Conservation (phyloP, 2,329 filamentous ascomycete genomes). For the Nemania sp. region DNA sequence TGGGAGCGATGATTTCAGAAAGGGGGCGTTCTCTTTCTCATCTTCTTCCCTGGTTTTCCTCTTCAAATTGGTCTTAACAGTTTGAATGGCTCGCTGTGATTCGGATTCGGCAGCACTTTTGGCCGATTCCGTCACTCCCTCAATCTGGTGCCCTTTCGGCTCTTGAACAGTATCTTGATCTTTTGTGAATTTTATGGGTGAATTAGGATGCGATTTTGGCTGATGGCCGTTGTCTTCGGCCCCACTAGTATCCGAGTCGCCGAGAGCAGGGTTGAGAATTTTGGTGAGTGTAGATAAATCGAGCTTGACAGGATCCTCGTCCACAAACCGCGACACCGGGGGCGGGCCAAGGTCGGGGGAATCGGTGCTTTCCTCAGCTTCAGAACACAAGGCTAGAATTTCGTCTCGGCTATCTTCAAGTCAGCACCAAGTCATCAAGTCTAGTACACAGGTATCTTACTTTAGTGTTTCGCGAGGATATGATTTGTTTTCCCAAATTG, state of each 20-base stretch:
- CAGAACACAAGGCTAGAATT: slow-evolving; percentile 61
- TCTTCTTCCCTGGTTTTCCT: slow-evolving; percentile 61
- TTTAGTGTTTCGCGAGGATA: slow-evolving; percentile 71
- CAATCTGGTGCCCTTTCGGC: background rate
- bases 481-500: slow-evolving; percentile 71
- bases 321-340: slow-evolving; percentile 62
- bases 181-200: slow-evolving; percentile 3
- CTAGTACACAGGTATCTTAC: slow-evolving; percentile 45
- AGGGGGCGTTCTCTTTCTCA: slow-evolving; percentile 50
- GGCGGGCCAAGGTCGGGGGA: slow-evolving; percentile 73
- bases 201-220: background rate
- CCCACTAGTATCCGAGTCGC: slow-evolving; percentile 16
- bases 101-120: slow-evolving; percentile 13
- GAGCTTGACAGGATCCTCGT: slow-evolving; percentile 58
- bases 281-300: slow-evolving; percentile 49
- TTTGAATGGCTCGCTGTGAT: slow-evolving; percentile 29
- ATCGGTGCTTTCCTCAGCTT: slow-evolving; percentile 55
- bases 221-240: slow-evolving; percentile 4
- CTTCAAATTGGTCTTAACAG: slow-evolving; percentile 57
- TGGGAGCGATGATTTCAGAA: slow-evolving; percentile 41
- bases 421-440: slow-evolving; percentile 28
- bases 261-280: slow-evolving; percentile 15
- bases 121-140: slow-evolving; percentile 9
- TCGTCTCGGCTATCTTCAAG: slow-evolving; percentile 57
- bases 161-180: slow-evolving; percentile 8